Evolutionary conservation across 495 filamentous ascomycete species (phyloP).

Genomic region (Xylaria nigripes): DNA sequence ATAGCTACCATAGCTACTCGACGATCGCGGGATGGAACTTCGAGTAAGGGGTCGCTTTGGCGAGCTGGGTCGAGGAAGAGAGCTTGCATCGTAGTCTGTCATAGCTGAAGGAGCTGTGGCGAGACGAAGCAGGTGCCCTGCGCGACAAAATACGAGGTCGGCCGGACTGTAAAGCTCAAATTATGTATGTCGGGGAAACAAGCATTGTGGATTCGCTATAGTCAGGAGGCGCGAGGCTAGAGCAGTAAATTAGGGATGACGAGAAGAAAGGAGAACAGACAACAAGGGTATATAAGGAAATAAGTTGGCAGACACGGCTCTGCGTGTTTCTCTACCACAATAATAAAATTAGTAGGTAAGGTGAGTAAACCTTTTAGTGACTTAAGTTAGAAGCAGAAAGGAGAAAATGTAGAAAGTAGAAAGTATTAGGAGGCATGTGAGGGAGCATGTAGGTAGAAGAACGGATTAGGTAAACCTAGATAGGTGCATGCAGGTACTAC

Average conservation of each 20-base stretch:
- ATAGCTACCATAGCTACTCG: constrained; percentile 24
- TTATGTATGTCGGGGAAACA: neutral
- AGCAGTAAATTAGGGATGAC: neutral
- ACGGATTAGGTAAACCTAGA: too few species aligned
- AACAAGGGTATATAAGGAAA: neutral
- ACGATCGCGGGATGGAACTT: constrained; percentile 18
- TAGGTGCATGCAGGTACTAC: too few species aligned
- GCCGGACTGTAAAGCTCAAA: neutral
- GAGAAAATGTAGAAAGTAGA: too few species aligned
- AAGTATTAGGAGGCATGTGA: too few species aligned
- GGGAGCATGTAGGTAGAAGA: too few species aligned
- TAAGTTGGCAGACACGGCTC: neutral
- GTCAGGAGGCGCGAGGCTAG: neutral
- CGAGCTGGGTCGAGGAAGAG: constrained; percentile 1
- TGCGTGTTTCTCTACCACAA: neutral
- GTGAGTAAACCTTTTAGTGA: too few species aligned
- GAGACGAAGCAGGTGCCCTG: neutral
- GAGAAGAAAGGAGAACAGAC: neutral
- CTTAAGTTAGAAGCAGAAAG: too few species aligned
- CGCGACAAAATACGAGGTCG: neutral
- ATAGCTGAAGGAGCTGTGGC: neutral
- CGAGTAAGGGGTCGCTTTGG: neutral
- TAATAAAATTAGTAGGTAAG: neutral
- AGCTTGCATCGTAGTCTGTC: constrained; percentile 6
- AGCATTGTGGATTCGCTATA: neutral